Evolutionary conservation across 805 yeast genomes (phyloP), one percentile per base, ranked within the genome.

Genomic region (Metschnikowia baotianmanensis): DNA sequence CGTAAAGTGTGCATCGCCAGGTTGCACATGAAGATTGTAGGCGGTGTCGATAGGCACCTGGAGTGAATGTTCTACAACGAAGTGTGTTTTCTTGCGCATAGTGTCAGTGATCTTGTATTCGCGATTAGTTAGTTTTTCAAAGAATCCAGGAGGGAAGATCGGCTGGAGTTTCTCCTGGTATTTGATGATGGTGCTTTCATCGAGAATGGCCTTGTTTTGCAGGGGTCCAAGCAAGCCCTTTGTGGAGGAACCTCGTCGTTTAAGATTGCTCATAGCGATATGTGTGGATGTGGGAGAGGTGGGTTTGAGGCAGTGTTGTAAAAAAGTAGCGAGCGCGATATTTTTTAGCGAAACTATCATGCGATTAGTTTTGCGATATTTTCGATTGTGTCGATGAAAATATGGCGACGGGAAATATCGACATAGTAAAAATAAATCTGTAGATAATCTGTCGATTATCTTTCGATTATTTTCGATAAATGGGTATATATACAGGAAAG

Each of bases 1-100:
- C n/a, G 66, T 45, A 42, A 67, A 68, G 20, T 50, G 37, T 1
- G 45, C 53, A 9, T 66, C 72, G 0, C 74, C 74, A 0, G 74
- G 74, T 31, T 58, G 59, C 21, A 65, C 55, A 16, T 53, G 50
- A 23, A 68, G 45, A 34, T 55, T 59, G 21, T 62, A 50, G 10
- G 66, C 61, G 2, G 65, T 46, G 7, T 50, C 47, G 11, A 68
- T 41, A 2, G 71, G 71, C 7, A 66, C 65, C 32, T 51, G 53
- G 21, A 67, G 50, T 9, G 65, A 50, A 40, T 62, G 63, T 18
- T 53, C 48, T n/a, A 67, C 43, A 2, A 59, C 48, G n/a, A 57
- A 41, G 2, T 48, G 40, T 13, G 51, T 27, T 23, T 24, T 24
- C 17, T 36, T 41, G 9, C 35, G 39, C 25, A 39, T 40, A 26